Conservation (phyloP, 2,329 filamentous ascomycete species). For the Arthrobotrys sinensis region DNA sequence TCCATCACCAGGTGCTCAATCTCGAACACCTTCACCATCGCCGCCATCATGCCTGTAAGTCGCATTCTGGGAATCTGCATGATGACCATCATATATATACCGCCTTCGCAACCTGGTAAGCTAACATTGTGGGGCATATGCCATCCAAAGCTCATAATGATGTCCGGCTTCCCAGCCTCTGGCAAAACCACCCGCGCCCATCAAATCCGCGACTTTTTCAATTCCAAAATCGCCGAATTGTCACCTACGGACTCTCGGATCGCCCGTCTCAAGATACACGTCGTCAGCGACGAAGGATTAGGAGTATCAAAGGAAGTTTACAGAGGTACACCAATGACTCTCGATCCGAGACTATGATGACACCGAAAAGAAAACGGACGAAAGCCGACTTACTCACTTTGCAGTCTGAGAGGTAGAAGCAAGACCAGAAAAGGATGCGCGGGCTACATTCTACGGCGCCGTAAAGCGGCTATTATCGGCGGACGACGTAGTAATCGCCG, state of each 20-base stretch:
- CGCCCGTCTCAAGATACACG: slow-evolving; percentile 61
- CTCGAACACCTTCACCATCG: slow-evolving; percentile 10
- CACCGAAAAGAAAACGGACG: background rate
- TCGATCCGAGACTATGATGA: background rate
- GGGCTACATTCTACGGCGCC: slow-evolving; percentile 81
- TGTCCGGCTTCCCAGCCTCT: slow-evolving; percentile 78
- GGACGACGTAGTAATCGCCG: slow-evolving; percentile 83
- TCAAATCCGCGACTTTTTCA: slow-evolving; percentile 78
- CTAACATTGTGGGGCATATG: slow-evolving; percentile 4
- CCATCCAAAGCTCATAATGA: slow-evolving; percentile 75
- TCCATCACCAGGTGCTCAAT: slow-evolving; percentile 3
- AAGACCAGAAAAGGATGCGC: slow-evolving; percentile 81
- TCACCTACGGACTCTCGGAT: slow-evolving; percentile 51
- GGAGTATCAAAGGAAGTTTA: slow-evolving; percentile 61
- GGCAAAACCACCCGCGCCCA: slow-evolving; percentile 78
- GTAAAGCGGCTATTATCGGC: slow-evolving; percentile 82
- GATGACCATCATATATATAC: slow-evolving; percentile 6
- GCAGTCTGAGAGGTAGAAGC: slow-evolving; percentile 59
- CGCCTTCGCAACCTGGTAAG: background rate
- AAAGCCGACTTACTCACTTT: slow-evolving; percentile 52
- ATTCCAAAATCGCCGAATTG: slow-evolving; percentile 71
- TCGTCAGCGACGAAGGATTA: slow-evolving; percentile 62
- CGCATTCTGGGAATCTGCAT: slow-evolving; percentile 2
- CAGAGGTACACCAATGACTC: slow-evolving; percentile 40
- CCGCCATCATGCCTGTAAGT: slow-evolving; percentile 50